A percentile compares a stretch with the other conserved stretches of the same genome.
Conservation (phyloP, 2,329 filamentous ascomycete genomes). For the Coniochaeta sp. region DNA sequence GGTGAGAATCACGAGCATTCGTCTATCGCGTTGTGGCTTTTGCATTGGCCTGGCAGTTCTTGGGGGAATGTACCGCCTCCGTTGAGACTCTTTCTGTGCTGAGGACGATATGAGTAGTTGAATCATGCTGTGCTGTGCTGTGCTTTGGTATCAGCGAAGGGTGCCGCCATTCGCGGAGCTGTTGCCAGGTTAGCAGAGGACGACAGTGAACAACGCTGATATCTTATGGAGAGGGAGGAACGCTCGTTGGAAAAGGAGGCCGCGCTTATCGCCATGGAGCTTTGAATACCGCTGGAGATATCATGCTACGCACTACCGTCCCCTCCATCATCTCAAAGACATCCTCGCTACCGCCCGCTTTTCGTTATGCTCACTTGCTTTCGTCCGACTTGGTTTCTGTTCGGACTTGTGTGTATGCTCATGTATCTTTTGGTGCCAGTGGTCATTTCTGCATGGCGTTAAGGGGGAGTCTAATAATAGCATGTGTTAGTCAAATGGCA, state of each 20-base stretch:
- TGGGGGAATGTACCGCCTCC: not conserved
- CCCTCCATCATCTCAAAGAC: not conserved
- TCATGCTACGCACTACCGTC: not conserved
- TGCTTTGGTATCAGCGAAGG: too few relatives aligned
- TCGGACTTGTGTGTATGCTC: not conserved
- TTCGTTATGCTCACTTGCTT: not conserved
- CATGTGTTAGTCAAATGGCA: not conserved
- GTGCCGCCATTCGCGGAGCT: too few relatives aligned
- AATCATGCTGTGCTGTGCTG: not conserved
- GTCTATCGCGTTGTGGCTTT: not conserved
- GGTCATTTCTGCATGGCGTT: slow-evolving; percentile 1
- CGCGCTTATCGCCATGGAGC: not conserved
- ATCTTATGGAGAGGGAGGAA: not conserved
- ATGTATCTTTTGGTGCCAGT: not conserved
- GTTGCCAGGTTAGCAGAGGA: not conserved
- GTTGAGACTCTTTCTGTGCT: not conserved
- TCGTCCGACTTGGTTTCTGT: not conserved
- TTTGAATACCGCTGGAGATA: not conserved
- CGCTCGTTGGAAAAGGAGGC: not conserved
- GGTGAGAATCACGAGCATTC: not conserved
- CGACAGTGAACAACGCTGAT: not conserved
- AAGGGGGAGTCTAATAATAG: not conserved
- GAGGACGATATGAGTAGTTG: not conserved
- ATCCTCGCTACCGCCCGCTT: not conserved
- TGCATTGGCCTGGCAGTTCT: not conserved